Evolutionary conservation across 202 grass and related monocot species (phyloP).

Genomic region (Thinopyrum obtusiflorum): DNA sequence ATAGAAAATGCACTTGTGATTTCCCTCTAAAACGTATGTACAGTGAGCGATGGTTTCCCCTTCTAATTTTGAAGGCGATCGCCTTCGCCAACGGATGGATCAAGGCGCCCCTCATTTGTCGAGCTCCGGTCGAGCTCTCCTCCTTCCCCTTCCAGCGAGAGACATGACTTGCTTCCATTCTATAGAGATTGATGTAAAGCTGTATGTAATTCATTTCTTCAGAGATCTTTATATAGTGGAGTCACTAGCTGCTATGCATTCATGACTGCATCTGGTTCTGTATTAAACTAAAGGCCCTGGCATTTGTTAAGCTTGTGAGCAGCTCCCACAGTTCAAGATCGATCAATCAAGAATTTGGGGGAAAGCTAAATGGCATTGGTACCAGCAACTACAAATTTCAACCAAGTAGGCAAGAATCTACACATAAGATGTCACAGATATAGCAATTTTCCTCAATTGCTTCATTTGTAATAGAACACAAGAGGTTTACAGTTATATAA

Average conservation of each 20-base stretch:
- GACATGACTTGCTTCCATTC: neutral
- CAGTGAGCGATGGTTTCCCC: too few relatives aligned
- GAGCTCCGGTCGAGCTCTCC: neutral
- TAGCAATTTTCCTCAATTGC: too few relatives aligned
- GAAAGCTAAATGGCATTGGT: neutral
- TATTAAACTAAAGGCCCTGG: neutral
- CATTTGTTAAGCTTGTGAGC: neutral
- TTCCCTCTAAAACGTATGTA: too few relatives aligned
- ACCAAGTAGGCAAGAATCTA: neutral
- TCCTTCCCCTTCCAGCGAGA: neutral
- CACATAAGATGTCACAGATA: too few relatives aligned
- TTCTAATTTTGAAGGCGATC: conserved; percentile 37
- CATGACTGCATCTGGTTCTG: neutral
- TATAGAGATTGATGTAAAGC: conserved; percentile 22
- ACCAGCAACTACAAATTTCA: neutral
- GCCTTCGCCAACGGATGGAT: conserved; percentile 95
- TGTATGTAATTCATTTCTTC: neutral
- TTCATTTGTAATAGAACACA: too few relatives aligned
- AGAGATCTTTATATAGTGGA: neutral
- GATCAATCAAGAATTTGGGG: neutral
- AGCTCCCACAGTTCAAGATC: neutral
- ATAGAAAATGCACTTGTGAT: too few relatives aligned
- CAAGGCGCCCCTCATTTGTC: conserved; percentile 62
- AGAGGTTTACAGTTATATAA: too few relatives aligned
- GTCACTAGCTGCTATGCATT: neutral